Conservation (phyloP, 1,139 yeast genomes). For the Scheffersomyces illinoinensis region DNA sequence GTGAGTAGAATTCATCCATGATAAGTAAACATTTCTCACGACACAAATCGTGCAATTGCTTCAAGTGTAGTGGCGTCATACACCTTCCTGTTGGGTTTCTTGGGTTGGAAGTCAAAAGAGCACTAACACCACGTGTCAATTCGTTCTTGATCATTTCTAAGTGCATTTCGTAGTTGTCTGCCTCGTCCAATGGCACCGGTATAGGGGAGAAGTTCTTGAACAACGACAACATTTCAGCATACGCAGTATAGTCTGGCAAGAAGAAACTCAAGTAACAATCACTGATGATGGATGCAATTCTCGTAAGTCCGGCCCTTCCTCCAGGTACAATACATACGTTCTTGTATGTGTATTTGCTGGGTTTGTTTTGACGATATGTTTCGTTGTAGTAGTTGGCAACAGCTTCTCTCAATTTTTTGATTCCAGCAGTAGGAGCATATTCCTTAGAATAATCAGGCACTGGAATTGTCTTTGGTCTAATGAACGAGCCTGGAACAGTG, state of each 20-base stretch:
- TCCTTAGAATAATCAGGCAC: constrained; percentile 57
- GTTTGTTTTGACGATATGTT: constrained; percentile 51
- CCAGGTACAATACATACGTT: constrained; percentile 72
- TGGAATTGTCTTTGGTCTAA: constrained; percentile 54
- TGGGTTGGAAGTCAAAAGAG: constrained; percentile 63
- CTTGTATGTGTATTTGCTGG: constrained; percentile 61
- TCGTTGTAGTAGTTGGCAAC: constrained; percentile 63
- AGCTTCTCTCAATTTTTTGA: constrained; percentile 57
- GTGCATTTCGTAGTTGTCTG: constrained; percentile 62
- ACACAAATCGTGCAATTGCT: constrained; percentile 57
- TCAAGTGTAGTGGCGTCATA: constrained; percentile 52
- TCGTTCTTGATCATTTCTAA: constrained; percentile 57
- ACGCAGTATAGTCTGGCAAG: constrained; percentile 70
- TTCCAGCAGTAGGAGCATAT: constrained; percentile 68
- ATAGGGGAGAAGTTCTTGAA: constrained; percentile 69
- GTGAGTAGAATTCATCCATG: constrained; percentile 70
- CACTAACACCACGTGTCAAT: constrained; percentile 62
- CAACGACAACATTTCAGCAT: constrained; percentile 69
- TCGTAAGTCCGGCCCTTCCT: constrained; percentile 67
- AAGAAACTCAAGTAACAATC: constrained; percentile 66
- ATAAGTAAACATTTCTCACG: constrained; percentile 58
- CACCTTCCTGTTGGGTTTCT: constrained; percentile 69
- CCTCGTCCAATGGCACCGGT: constrained; percentile 64
- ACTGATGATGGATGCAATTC: constrained; percentile 65
- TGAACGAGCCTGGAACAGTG: constrained; percentile 59